Percentiles rank a stretch among this genome's conserved stretches.
These are phyloP conservation scores for Wilhelminamyces savonicus DNA, from an alignment of 805 yeast species.

Conservation along the genomic window DNA sequence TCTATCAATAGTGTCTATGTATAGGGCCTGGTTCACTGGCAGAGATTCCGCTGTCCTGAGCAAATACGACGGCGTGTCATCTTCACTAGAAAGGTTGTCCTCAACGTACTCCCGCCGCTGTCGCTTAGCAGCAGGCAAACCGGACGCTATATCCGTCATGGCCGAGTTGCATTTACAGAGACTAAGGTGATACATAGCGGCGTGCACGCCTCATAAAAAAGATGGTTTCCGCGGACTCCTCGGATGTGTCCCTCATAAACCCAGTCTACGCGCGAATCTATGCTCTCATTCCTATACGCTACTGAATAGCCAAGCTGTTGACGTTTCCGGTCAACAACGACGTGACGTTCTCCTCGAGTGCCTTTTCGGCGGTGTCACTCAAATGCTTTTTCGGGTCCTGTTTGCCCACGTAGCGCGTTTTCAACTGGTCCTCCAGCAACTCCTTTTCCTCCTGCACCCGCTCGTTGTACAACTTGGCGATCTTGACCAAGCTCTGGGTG, in stretches of 20 bases:
- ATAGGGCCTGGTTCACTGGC: constrained; percentile 8
- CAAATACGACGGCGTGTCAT: too few relatives aligned
- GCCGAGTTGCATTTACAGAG: too few relatives aligned
- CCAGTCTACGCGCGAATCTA: too few relatives aligned
- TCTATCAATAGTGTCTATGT: constrained; percentile 40
- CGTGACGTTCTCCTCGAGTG: constrained; percentile 86
- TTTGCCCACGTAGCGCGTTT: constrained; percentile 95
- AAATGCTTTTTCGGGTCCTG: constrained; percentile 98
- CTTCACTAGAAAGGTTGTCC: too few relatives aligned
- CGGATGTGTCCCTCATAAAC: too few relatives aligned
- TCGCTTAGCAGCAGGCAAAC: too few relatives aligned
- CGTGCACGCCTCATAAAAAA: too few relatives aligned
- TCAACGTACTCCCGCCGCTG: too few relatives aligned
- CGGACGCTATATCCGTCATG: too few relatives aligned
- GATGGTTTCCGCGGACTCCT: too few relatives aligned
- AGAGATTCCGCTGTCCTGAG: too few relatives aligned
- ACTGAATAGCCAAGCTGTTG: constrained; percentile 83
- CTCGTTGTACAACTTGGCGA: constrained; percentile 83
- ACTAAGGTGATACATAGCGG: too few relatives aligned
- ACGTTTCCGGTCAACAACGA: constrained; percentile 84
- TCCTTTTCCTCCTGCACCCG: constrained; percentile 92
- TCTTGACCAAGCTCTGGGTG: constrained; percentile 74
- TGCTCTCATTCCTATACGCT: constrained; percentile 5
- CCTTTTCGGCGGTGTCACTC: constrained; percentile 76
- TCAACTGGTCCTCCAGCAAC: constrained; percentile 78